Conservation (phyloP, 1,284 basidiomycete species). For the Apiotrichum gracile region DNA sequence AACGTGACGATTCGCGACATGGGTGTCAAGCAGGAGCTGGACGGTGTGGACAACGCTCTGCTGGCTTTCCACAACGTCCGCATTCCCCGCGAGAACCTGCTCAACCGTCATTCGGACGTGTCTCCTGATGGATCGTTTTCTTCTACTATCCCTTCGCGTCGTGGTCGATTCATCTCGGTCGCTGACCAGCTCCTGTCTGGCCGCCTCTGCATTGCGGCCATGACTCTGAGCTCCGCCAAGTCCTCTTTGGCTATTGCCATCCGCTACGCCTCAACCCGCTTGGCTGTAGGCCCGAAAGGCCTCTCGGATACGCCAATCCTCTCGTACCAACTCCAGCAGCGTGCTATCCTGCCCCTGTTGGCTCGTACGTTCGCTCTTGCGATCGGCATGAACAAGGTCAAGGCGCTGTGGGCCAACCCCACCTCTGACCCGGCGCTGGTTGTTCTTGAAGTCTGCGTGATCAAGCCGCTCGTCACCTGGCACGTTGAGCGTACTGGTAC, state of each 20-base stretch:
- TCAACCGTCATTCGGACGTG: slow-evolving; percentile 14
- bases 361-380: slow-evolving; percentile 9
- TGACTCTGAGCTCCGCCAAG: slow-evolving; percentile 9
- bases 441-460: slow-evolving; percentile 7
- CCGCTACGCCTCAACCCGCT: slow-evolving; percentile 11
- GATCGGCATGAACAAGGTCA: slow-evolving; percentile 12
- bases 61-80: slow-evolving; percentile 11
- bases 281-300: slow-evolving; percentile 7
- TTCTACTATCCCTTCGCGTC: slow-evolving; percentile 8
- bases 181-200: slow-evolving; percentile 16
- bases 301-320: slow-evolving; percentile 10
- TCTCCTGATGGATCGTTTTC: slow-evolving; percentile 1
- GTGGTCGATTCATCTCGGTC: slow-evolving; percentile 11
- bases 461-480: slow-evolving; percentile 16
- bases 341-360: slow-evolving; percentile 10
- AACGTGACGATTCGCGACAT: slow-evolving; percentile 12
- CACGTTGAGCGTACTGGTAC: slow-evolving; percentile 7
- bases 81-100: slow-evolving; percentile 4
- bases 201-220: slow-evolving; percentile 13
- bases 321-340: slow-evolving; percentile 15
- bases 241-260: slow-evolving; percentile 4
- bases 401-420: slow-evolving; percentile 9
- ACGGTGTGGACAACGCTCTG: slow-evolving; percentile 15
- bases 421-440: slow-evolving; percentile 5
- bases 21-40: slow-evolving; percentile 11